Percentiles rank a stretch among this genome's conserved stretches.
These are phyloP conservation scores for Fraxinus dipetala DNA, from an alignment of 305 asterid genomes.

Conservation along the genomic window DNA sequence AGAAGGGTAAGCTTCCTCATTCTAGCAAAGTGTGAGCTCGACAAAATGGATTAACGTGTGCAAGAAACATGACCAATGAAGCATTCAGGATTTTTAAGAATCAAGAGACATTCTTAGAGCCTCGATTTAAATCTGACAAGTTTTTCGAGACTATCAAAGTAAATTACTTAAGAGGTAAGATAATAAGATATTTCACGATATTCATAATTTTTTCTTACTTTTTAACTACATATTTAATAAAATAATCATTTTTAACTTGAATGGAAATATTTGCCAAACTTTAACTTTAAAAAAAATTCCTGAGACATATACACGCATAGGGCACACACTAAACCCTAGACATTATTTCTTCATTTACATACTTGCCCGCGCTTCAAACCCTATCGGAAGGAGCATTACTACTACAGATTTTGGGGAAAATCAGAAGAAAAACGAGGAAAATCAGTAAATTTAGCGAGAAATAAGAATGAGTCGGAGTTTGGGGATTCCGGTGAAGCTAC, in stretches of 20 bases:
- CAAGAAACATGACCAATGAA: neutral
- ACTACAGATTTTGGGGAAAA: neutral
- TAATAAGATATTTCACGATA: neutral
- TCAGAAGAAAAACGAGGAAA: neutral
- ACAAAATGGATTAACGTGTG: neutral
- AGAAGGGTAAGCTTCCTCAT: neutral
- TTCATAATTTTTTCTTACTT: too few species aligned
- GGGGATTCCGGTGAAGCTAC: conserved; percentile 90
- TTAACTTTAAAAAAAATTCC: neutral
- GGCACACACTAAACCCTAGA: neutral
- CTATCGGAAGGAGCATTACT: neutral
- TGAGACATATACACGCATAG: neutral
- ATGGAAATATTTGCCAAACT: neutral
- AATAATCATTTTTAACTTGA: neutral
- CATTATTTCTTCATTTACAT: neutral
- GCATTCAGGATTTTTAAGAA: neutral
- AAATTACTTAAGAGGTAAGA: neutral
- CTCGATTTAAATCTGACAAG: neutral
- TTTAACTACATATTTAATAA: too few species aligned
- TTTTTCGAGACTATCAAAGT: neutral
- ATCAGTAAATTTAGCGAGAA: neutral
- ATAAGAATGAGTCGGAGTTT: conserved; percentile 71
- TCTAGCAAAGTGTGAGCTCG: neutral
- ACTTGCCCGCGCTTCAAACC: neutral
- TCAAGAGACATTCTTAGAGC: neutral